Evolutionary conservation across 1,139 yeast genomes (phyloP).

Genomic region (Magnusiomyces fungicola): DNA sequence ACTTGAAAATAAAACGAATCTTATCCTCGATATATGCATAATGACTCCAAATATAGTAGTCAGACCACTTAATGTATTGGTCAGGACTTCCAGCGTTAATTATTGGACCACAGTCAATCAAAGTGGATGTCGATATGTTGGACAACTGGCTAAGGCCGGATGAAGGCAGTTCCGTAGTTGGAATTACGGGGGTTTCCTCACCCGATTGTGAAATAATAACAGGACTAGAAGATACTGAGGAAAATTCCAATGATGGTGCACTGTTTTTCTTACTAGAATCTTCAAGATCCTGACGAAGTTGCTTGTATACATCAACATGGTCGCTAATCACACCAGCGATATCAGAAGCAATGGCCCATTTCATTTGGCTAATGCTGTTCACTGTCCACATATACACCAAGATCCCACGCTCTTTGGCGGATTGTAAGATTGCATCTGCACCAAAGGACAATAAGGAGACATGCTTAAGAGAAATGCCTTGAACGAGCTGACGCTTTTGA

Average conservation of each 20-base stretch:
- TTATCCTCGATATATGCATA: too few species aligned
- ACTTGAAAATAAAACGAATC: too few species aligned
- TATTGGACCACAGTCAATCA: too few species aligned
- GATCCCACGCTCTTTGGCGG: conserved; percentile 39
- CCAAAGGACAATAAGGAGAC: conserved; percentile 20
- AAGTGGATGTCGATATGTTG: too few species aligned
- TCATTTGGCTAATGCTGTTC: conserved; percentile 41
- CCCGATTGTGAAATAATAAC: too few species aligned
- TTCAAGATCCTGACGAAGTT: too few species aligned
- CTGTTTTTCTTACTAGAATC: too few species aligned
- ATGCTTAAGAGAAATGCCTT: conserved; percentile 34
- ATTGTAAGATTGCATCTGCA: conserved; percentile 34
- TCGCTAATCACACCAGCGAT: conserved; percentile 60
- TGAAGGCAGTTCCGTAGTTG: too few species aligned
- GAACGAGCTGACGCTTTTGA: conserved; percentile 5
- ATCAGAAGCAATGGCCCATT: conserved; percentile 41
- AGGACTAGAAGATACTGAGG: too few species aligned
- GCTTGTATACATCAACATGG: conserved; percentile 37
- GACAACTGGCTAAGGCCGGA: too few species aligned
- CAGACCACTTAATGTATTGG: neutral
- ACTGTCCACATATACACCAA: conserved; percentile 78
- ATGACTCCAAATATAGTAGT: neutral
- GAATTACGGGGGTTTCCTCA: too few species aligned
- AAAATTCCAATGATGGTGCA: too few species aligned
- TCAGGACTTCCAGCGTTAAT: neutral